Percentiles rank a stretch among this genome's conserved stretches.
Conservation (phyloP, 495 filamentous ascomycete species). For the Daldinia grandis region DNA sequence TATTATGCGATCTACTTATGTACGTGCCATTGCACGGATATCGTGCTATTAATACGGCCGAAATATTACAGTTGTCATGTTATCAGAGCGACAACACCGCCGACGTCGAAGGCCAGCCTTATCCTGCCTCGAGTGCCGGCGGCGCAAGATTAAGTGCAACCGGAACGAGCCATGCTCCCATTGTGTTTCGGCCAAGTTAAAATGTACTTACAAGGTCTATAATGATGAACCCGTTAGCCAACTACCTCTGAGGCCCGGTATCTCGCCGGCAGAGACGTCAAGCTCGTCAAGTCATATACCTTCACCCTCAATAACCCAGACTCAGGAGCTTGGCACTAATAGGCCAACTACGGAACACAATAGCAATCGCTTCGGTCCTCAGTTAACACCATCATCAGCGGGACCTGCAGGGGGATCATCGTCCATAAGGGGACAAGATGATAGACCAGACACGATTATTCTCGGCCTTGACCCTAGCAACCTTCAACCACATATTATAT, state of each 20-base stretch:
- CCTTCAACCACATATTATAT: slow-evolving; percentile 1
- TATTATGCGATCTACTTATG: neutral
- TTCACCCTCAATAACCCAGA: slow-evolving; percentile 7
- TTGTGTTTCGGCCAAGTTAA: slow-evolving; percentile 47
- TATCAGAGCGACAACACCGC: slow-evolving; percentile 40
- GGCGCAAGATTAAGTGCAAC: slow-evolving; percentile 62
- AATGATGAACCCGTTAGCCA: slow-evolving; percentile 8
- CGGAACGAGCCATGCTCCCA: slow-evolving; percentile 54
- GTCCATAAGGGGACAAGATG: neutral
- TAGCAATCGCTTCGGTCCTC: neutral
- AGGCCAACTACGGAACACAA: slow-evolving; percentile 7
- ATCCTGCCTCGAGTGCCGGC: slow-evolving; percentile 58
- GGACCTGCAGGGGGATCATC: neutral
- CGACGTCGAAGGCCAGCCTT: slow-evolving; percentile 51
- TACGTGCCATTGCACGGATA: neutral
- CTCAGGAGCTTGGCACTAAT: neutral
- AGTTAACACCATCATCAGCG: neutral
- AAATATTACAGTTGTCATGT: neutral
- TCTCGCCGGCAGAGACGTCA: neutral
- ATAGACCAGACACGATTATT: neutral
- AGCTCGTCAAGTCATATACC: slow-evolving; percentile 13
- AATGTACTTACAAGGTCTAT: slow-evolving; percentile 38
- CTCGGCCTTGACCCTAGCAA: neutral
- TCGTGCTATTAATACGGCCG: slow-evolving; percentile 7
- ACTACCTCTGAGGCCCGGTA: neutral